Base-by-base conservation (phyloP, 371 early-diverging fungal genomes). In the Dichotomocladium elegans region DNA sequence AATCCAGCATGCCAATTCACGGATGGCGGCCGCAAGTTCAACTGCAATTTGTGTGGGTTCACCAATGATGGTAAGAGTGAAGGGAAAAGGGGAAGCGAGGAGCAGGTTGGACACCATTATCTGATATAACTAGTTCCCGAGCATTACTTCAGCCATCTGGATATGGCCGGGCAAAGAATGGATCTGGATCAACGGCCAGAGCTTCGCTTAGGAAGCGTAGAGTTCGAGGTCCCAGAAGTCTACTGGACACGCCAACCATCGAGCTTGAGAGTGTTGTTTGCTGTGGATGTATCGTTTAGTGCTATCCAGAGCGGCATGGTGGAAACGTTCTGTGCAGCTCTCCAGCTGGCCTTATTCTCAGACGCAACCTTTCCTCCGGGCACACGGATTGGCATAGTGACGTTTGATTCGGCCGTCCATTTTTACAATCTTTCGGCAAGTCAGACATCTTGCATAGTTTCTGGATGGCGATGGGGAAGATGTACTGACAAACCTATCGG, bases 11-110 rank as follows among this genome's bases (percentile, higher is more conserved):
- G 93, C 65, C 70, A 66, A 28, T 98, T 92, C 59, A 82, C 85
- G 8, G 88, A 92, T 26, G 96, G 94, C 2, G 98, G 99, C 4
- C 80, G 90, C 41, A 86, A 83, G 52, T 97, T 88, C 62, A 74
- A 87, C 11, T 98, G 99, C 67, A 98, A 98, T 64, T 70, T 98
- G 51, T 98, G 99, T 74, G 72, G 77, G 24, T 88, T 86, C 60
- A 89, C 86, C 47, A 98, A 93, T 62, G 83, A 86, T 48, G 84
- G 88, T 82, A 66, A 54, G 37, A 9, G 7, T 37, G 11, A 37
- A 47, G 10, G 24, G n/a, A 54, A 24, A n/a, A 21, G 34, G 17
- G 22, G 26, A 33, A 28, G 44, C 10, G 25, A 41, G 42, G 4
- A 25, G 42, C 10, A 1, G 42, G 42, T 24, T 14, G 15, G 4